Percentiles rank a stretch among this genome's conserved stretches.
phyloP scores from a whole-genome alignment of 257 asterid genomes.

The Nicotiana otophora region DNA sequence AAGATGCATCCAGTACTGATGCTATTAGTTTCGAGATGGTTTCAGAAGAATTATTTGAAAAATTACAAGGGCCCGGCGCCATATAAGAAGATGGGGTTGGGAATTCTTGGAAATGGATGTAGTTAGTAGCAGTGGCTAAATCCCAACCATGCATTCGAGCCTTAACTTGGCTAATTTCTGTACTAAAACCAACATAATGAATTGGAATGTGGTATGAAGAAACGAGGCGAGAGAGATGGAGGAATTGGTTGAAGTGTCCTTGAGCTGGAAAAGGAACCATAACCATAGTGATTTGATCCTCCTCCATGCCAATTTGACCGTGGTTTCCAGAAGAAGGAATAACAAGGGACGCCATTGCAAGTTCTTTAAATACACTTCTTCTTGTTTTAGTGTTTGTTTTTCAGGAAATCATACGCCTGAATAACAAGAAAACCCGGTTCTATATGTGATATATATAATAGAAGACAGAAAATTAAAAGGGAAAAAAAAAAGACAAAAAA shows the following conservation, averaged over 20 bases:
- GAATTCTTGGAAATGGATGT: neutral
- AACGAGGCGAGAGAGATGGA: neutral
- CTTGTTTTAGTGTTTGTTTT: neutral
- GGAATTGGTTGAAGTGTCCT: conserved; percentile 4
- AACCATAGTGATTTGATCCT: neutral
- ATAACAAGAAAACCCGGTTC: neutral
- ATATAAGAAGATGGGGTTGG: neutral
- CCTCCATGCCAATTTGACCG: neutral
- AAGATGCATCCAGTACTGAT: neutral
- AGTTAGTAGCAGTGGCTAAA: neutral
- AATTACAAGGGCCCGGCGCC: neutral
- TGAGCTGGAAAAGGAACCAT: neutral
- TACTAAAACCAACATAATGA: neutral
- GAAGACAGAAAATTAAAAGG: neutral
- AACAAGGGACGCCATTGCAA: neutral
- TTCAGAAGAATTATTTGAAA: neutral
- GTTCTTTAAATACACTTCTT: neutral
- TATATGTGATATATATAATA: neutral
- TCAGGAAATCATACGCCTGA: neutral
- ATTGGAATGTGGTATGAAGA: neutral
- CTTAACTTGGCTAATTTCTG: neutral
- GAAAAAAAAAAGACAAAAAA: too few relatives aligned
- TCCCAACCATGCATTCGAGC: neutral
- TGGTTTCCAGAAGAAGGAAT: neutral
- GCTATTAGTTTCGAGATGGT: neutral